phyloP scores from a whole-genome alignment of 106 monocot genomes.

The Narthecium ossifragum region DNA sequence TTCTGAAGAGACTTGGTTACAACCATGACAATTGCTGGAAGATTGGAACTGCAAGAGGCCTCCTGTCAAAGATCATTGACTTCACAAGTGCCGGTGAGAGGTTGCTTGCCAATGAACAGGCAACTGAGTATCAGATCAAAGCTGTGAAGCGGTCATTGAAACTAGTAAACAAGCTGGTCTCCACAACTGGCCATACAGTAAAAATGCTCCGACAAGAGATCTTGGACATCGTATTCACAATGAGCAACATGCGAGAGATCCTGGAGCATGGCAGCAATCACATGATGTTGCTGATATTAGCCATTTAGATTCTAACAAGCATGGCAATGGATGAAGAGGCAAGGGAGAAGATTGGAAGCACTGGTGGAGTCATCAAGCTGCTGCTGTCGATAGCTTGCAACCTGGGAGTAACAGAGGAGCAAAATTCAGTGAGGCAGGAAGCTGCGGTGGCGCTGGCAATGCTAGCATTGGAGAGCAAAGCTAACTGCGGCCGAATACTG shows the following conservation, averaged over 20 bases:
- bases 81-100: conserved; percentile 29
- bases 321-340: conserved; percentile 56
- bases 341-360: conserved; percentile 47
- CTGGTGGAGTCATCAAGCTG: conserved; percentile 39
- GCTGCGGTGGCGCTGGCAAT: conserved; percentile 69
- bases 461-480: conserved; percentile 57
- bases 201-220: conserved; percentile 42
- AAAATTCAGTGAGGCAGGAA: conserved; percentile 18
- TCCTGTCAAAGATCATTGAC: conserved; percentile 66
- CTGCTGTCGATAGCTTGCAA: conserved; percentile 27
- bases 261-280: conserved; percentile 30
- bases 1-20: conserved; percentile 62
- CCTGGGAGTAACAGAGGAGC: background rate
- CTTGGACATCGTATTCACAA: conserved; percentile 61
- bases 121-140: conserved; percentile 21
- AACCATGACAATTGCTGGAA: conserved; percentile 75
- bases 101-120: background rate
- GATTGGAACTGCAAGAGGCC: conserved; percentile 65
- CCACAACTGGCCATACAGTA: conserved; percentile 31
- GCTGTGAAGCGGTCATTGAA: conserved; percentile 41
- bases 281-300: conserved; percentile 39
- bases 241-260: conserved; percentile 56
- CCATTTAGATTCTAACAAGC: conserved; percentile 50
- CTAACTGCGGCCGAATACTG: conserved; percentile 47
- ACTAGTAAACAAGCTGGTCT: conserved; percentile 39